Evolutionary conservation across 495 filamentous ascomycete genomes (phyloP), one percentile per base, ranked within the genome.

Genomic region (Daldinia concentrica): DNA sequence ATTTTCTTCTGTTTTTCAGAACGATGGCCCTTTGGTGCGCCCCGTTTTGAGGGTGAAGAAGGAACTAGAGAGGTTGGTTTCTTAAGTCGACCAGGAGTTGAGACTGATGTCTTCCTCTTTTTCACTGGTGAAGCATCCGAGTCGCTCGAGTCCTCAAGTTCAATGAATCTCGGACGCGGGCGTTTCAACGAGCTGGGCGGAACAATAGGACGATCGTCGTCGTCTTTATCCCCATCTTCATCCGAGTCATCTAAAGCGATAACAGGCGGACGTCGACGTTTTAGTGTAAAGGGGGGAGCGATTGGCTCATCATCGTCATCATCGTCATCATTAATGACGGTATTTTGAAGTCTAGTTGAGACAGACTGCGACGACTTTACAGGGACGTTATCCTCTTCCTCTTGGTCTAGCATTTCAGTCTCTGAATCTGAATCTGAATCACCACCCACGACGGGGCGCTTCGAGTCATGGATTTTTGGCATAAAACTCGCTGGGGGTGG

Each of bases 1-100:
- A 89, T 68, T n/a, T 74, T 76, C 68, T 78, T 79, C 58, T 78
- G 74, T 8, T 75, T 77, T 19, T 68, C 64, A 6, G 74, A 64
- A 37, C 76, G 74, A 14, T 68, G 72, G 15, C 56, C 68, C n/a
- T 62, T 74, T 17, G 67, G 70, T 15, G 22, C 50, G 58, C 57
- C 60, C 19, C 19, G 57, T 68, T 75, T 74, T 14, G 51, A 62
- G 22, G 68, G 71, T 50, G 72, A 65, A 52, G 65, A 76, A 11
- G 43, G 56, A 62, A 36, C 58, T 27, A 12, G 26, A 3, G 57
- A 2, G 51, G 8, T 54, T 43, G 66, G 58, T 54, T 56, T 69
- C 58, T 36, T 77, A 26, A 67, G 54, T 59, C 68, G 58, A 24
- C 63, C 72, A 51, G 72, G 74, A 19, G 56, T 78, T 24, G 60